phyloP scores from a whole-genome alignment of 1,284 basidiomycete genomes.

The Lentinula novae-zelandiae region DNA sequence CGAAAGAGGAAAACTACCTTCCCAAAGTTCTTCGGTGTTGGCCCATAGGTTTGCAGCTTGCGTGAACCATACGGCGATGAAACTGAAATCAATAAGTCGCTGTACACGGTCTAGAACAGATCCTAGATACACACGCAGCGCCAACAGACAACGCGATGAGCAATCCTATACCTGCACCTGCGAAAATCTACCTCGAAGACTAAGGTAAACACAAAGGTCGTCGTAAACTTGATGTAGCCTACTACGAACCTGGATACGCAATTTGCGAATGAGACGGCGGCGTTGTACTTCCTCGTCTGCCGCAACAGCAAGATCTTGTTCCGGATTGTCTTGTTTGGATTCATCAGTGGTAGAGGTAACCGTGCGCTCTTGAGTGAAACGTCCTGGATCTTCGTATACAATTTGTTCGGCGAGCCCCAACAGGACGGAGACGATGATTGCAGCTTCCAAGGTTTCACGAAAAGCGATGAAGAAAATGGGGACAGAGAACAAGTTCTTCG shows the following conservation, averaged over 20 bases:
- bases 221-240: neutral
- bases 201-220: constrained; percentile 30
- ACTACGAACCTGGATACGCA: constrained; percentile 55
- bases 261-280: constrained; percentile 51
- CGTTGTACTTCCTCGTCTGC: constrained; percentile 24
- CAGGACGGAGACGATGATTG: constrained; percentile 85
- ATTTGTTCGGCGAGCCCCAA: constrained; percentile 84
- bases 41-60: constrained; percentile 69
- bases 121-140: constrained; percentile 41
- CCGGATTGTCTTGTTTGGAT: constrained; percentile 19
- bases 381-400: constrained; percentile 39
- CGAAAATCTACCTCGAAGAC: constrained; percentile 72
- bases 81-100: constrained; percentile 28
- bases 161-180: constrained; percentile 75
- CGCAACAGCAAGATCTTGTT: constrained; percentile 3
- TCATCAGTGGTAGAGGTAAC: constrained; percentile 13
- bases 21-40: constrained; percentile 75
- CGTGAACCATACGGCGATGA: constrained; percentile 81
- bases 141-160: constrained; percentile 75
- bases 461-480: constrained; percentile 89
- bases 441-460: constrained; percentile 86
- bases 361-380: constrained; percentile 17
- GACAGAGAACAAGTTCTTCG: constrained; percentile 67
- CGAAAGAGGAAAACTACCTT: constrained; percentile 32
- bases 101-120: neutral